phyloP scores from a whole-genome alignment of 345 rosid genomes.

The Eucalyptus regnans region DNA sequence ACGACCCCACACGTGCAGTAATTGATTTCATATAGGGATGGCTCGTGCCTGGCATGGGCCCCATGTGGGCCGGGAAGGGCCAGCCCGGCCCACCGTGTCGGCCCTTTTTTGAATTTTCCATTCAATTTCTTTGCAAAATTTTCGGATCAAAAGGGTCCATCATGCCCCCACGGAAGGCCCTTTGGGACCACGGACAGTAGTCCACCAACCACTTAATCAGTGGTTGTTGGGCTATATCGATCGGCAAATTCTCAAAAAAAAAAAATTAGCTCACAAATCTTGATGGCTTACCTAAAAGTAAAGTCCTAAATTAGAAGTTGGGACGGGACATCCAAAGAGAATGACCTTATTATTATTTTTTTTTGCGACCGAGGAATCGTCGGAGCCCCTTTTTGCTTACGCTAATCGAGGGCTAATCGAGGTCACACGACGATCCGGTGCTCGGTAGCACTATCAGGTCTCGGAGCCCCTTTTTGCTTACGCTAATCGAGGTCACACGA shows the following conservation, averaged over 20 bases:
- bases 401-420: too few relatives aligned
- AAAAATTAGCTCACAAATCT: neutral
- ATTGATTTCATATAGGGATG: neutral
- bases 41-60: neutral
- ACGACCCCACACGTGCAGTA: neutral
- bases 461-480: too few relatives aligned
- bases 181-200: neutral
- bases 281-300: neutral
- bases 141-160: neutral
- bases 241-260: neutral
- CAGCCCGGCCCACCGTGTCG: neutral
- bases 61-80: neutral
- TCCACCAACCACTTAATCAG: neutral
- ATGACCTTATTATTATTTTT: too few relatives aligned
- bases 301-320: neutral
- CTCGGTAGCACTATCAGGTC: too few relatives aligned
- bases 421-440: too few relatives aligned
- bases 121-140: neutral
- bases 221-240: neutral
- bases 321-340: neutral
- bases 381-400: too few relatives aligned
- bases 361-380: too few relatives aligned
- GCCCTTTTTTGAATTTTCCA: neutral
- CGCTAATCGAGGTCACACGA: too few relatives aligned
- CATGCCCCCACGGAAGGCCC: neutral